Evolutionary conservation across 1,139 yeast species (phyloP), one percentile per base, ranked within the genome.

Genomic region (Nematodospora anomalae): DNA sequence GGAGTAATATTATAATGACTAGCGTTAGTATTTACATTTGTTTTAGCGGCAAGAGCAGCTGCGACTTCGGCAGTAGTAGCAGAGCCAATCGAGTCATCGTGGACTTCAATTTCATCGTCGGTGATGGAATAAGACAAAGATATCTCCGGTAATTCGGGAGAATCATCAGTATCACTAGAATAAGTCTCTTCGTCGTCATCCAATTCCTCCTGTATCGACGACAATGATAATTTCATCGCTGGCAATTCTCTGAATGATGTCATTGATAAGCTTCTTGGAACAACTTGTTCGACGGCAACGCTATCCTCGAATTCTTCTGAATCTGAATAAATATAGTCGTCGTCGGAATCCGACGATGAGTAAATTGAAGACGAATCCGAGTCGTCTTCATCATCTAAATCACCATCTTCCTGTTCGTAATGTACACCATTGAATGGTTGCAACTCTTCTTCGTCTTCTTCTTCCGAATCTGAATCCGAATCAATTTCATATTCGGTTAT

Each of bases 401-500:
- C 40, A 15, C 42, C 47, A 4, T 36, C 36, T 10, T 40, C 46
- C 9, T 39, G 30, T 6, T 37, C 37, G 25, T 18, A 18, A 8
- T 8, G 21, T 6, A 18, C 21, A 18, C 21, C 21, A 18, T 18
- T 18, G 21, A 18, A 18, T 18, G 6, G 21, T 18, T 8, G 7
- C 21, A 18, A 6, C 8, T 32, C 32, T 32, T 50, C 47, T 15
- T 44, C 50, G 16, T 49, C 51, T 23, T 51, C 51, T 15, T 55
- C 59, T n/a, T 49, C 51, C 11, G 45, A 50, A 26, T 55, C 63
- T 5, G 58, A 50, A 35, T 59, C 65, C 16, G 57, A 50, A 23
- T 58, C 64, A n/a, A 64, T 56, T 46, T 67, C 74, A 47, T 63
- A 64, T 43, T 64, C 72, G 21, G 59, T 51, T 4, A 64, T 53